Percentiles rank a stretch among this genome's conserved stretches.
phyloP scores from a whole-genome alignment of 768 basidiomycete genomes.

The Cytidiella melzeri region DNA sequence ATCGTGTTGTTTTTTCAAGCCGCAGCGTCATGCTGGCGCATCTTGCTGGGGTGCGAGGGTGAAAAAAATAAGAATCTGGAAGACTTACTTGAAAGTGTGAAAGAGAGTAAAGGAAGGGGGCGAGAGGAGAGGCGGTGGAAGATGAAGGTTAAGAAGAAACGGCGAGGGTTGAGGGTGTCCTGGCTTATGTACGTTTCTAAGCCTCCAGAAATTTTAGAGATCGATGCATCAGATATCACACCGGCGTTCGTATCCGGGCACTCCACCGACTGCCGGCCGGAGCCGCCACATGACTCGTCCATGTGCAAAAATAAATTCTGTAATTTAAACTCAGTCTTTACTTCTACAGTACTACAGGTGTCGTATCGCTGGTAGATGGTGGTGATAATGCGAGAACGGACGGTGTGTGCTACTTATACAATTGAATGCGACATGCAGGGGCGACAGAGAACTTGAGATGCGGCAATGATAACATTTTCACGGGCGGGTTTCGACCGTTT shows the following conservation, averaged over 20 bases:
- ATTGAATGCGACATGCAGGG: slow-evolving; percentile 5
- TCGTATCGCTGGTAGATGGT: slow-evolving; percentile 6
- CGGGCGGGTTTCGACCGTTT: neutral
- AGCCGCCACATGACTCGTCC: slow-evolving; percentile 7
- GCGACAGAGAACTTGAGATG: slow-evolving; percentile 13
- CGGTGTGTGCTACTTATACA: neutral
- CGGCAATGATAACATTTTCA: slow-evolving; percentile 11
- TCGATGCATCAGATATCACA: slow-evolving; percentile 24
- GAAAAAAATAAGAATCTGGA: too few species aligned
- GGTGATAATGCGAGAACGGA: neutral
- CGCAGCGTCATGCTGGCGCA: too few species aligned
- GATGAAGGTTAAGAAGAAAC: slow-evolving; percentile 32
- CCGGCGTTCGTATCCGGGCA: slow-evolving; percentile 15
- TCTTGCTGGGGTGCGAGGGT: too few species aligned
- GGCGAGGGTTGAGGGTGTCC: slow-evolving; percentile 21
- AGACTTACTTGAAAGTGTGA: slow-evolving; percentile 13
- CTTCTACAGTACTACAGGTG: slow-evolving; percentile 5
- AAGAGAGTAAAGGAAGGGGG: slow-evolving; percentile 13
- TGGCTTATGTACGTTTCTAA: slow-evolving; percentile 27
- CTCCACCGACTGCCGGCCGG: slow-evolving; percentile 12
- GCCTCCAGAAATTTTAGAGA: slow-evolving; percentile 26
- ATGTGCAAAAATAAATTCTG: too few species aligned
- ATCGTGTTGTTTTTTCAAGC: too few species aligned
- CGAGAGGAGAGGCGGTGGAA: slow-evolving; percentile 29
- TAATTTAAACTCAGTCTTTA: too few species aligned